Evolutionary conservation across 2,329 filamentous ascomycete genomes (phyloP), one percentile per base, ranked within the genome.

Genomic region (Elsinoe perseae): DNA sequence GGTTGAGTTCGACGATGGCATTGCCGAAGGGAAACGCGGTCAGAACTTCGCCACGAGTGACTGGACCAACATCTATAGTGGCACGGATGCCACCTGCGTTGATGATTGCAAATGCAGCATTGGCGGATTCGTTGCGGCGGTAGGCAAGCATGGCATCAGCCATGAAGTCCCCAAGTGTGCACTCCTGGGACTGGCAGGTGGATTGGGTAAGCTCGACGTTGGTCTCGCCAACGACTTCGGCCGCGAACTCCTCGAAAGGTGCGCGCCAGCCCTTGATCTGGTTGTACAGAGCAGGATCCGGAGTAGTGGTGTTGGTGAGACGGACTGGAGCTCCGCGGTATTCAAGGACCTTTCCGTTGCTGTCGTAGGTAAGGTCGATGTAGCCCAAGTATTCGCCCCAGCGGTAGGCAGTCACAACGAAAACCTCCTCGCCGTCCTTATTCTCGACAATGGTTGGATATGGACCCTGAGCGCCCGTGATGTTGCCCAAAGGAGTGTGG

Each of bases 381-480:
- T 83, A 83, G 57, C 83, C 83, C 2, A 86, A 69, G 56, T 85
- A 85, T 69, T 85, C 81, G 53, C 83, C 83, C 83, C 83, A 86
- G 60, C 82, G 78, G 65, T 82, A 86, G 2, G 82, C 79, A 6
- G 82, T 84, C 16, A 86, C 83, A 63, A 85, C 77, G 64, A 85
- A 86, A 50, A 86, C 83, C 63, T 86, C 83, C 30, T 85, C 79
- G 43, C 81, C 82, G 50, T 81, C 77, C 59, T 74, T 68, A 66
- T 86, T 84, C 25, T 77, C 69, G 54, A 77, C 76, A 52, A 86
- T 80, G 12, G 83, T 86, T 1, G 83, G 83, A 64, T 86, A 86
- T 7, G 77, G 73, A 30, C 82, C 83, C 62, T 76, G 72, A 12
- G 82, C 78, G 21, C 73, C 75, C n/a, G 74, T 67, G 72, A 83